A percentile compares a stretch with the other conserved stretches of the same genome.
phyloP scores from a whole-genome alignment of 148 eudicot genomes.

The Dianthus caryophyllus region DNA sequence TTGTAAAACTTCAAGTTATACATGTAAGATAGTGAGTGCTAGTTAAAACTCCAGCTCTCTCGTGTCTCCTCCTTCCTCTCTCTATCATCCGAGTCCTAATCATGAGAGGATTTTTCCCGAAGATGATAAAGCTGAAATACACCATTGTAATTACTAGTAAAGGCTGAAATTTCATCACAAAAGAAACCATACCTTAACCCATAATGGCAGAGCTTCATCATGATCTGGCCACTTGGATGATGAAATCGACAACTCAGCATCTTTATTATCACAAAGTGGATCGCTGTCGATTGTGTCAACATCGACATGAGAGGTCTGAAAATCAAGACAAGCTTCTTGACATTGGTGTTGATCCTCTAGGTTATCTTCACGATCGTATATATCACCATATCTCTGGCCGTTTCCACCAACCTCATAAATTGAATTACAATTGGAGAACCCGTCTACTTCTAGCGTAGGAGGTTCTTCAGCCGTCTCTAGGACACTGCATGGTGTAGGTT shows the following conservation, averaged over 20 bases:
- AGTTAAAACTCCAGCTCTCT: not conserved
- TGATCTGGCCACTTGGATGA: constrained; percentile 51
- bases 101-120: not conserved
- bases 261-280: constrained; percentile 31
- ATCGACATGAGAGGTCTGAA: constrained; percentile 48
- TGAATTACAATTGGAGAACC: constrained; percentile 32
- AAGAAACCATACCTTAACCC: constrained; percentile 79
- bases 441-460: constrained; percentile 31
- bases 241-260: constrained; percentile 38
- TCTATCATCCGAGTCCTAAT: not conserved
- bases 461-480: constrained; percentile 18
- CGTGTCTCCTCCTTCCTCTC: not conserved
- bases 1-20: not conserved
- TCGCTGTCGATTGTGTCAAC: constrained; percentile 54
- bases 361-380: constrained; percentile 49
- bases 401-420: constrained; percentile 39
- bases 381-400: constrained; percentile 38
- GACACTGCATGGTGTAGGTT: constrained; percentile 21
- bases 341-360: constrained; percentile 30
- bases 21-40: not conserved
- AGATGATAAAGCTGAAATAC: constrained; percentile 1
- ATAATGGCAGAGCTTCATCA: constrained; percentile 76
- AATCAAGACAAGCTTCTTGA: constrained; percentile 39
- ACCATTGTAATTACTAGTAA: not conserved
- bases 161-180: constrained; percentile 5